Evolutionary conservation across 306 rosid genomes (phyloP).

Genomic region (Albizia julibrissin): DNA sequence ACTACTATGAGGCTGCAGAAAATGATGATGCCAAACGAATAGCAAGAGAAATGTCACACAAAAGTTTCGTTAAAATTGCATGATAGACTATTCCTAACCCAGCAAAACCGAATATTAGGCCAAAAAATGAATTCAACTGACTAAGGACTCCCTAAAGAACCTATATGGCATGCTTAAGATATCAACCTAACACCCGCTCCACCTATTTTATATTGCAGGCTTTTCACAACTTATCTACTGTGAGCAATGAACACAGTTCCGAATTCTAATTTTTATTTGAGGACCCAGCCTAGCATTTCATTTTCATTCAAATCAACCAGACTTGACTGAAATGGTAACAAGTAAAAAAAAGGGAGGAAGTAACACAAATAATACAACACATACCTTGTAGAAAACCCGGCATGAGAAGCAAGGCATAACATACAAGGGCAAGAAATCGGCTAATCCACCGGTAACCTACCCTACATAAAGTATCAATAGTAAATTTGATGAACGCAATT

Average conservation of each 20-base stretch:
- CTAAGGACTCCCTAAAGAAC: neutral
- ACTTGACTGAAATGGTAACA: neutral
- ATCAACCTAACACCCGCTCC: neutral
- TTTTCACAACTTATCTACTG: neutral
- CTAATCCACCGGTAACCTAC: conserved; percentile 93
- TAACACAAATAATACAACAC: neutral
- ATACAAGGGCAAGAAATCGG: conserved; percentile 62
- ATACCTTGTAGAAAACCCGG: conserved; percentile 96
- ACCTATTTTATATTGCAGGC: neutral
- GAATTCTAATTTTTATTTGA: neutral
- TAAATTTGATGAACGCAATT: neutral
- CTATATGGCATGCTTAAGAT: neutral
- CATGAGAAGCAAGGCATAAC: conserved; percentile 82
- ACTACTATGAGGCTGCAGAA: neutral
- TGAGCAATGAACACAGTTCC: neutral
- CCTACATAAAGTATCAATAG: conserved; percentile 62
- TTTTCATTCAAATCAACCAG: neutral
- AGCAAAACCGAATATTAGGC: neutral
- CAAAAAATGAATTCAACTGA: neutral
- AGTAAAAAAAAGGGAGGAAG: neutral
- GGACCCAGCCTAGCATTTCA: neutral
- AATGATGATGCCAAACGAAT: neutral
- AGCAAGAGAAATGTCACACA: neutral
- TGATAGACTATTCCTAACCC: neutral
- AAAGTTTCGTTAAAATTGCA: neutral